Evolutionary conservation across 139 green algal genomes (phyloP).

Genomic region (Axilococcus clingmanii): DNA sequence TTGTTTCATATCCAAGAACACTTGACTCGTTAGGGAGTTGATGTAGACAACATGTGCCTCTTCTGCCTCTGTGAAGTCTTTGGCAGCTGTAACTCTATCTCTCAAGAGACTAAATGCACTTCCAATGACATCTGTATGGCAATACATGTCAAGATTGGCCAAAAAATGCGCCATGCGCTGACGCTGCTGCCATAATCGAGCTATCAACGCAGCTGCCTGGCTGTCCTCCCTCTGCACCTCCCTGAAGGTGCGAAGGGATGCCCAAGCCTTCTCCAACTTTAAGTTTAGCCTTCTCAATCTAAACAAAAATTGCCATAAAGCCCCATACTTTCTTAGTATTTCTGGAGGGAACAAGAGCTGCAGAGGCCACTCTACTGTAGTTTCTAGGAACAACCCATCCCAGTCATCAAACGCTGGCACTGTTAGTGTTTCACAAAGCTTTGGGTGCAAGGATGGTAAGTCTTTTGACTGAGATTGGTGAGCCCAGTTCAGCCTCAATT

Average conservation of each 20-base stretch:
- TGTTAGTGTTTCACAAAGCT: not conserved
- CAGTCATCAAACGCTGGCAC: conserved; percentile 59
- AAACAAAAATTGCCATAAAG: conserved; percentile 73
- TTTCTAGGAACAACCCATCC: conserved; percentile 66
- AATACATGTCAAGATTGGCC: conserved; percentile 41
- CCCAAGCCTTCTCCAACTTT: conserved; percentile 64
- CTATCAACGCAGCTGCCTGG: not conserved
- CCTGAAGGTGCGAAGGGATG: conserved; percentile 14
- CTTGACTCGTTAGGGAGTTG: conserved; percentile 26
- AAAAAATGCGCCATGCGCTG: conserved; percentile 74
- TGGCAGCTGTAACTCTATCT: conserved; percentile 31
- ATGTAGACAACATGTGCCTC: conserved; percentile 48
- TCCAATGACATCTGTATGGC: conserved; percentile 76
- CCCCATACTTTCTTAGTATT: conserved; percentile 55
- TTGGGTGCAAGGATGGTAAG: conserved; percentile 14
- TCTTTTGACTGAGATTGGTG: conserved; percentile 4
- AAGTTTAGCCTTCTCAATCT: conserved; percentile 60
- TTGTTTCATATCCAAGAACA: conserved; percentile 54
- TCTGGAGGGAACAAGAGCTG: conserved; percentile 69
- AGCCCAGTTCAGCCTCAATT: conserved; percentile 21
- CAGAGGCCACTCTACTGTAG: conserved; percentile 66
- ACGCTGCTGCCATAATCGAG: conserved; percentile 50
- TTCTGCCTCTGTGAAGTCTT: conserved; percentile 61
- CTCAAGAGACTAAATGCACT: conserved; percentile 40
- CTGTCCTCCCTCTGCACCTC: conserved; percentile 1